Evolutionary conservation across 768 basidiomycete species (phyloP).

Genomic region (Cystobasidium ongulense): DNA sequence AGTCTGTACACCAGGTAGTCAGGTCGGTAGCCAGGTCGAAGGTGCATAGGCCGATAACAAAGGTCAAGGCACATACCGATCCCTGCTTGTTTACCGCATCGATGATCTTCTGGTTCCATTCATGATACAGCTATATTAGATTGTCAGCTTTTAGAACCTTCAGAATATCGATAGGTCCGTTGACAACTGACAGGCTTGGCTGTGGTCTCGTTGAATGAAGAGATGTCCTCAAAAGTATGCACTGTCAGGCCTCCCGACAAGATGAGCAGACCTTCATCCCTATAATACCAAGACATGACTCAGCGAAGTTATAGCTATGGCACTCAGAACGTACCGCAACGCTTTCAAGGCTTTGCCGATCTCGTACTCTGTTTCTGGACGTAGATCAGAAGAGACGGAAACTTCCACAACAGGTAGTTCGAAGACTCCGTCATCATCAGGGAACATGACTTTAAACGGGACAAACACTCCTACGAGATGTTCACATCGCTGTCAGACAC

Average conservation of each 20-base stretch:
- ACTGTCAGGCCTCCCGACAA: slow-evolving; percentile 63
- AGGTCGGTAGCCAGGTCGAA: slow-evolving; percentile 39
- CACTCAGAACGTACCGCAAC: slow-evolving; percentile 52
- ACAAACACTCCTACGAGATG: slow-evolving; percentile 68
- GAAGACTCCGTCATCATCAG: slow-evolving; percentile 45
- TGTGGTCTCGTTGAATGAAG: slow-evolving; percentile 13
- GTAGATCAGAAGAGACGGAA: slow-evolving; percentile 55
- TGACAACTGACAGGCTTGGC: slow-evolving; percentile 5
- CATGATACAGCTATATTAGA: slow-evolving; percentile 55
- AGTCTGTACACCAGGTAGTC: slow-evolving; percentile 41
- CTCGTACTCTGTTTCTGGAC: slow-evolving; percentile 58
- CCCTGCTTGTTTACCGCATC: slow-evolving; percentile 50
- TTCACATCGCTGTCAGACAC: too few species aligned
- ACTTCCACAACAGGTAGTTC: slow-evolving; percentile 61
- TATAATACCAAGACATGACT: slow-evolving; percentile 37
- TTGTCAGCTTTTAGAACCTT: slow-evolving; percentile 48
- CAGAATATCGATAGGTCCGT: background rate
- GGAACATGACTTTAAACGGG: slow-evolving; percentile 69
- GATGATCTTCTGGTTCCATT: slow-evolving; percentile 57
- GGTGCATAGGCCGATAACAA: background rate
- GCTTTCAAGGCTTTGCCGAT: slow-evolving; percentile 57
- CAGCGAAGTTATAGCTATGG: background rate
- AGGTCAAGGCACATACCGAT: slow-evolving; percentile 50
- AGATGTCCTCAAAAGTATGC: slow-evolving; percentile 53
- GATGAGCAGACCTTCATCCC: slow-evolving; percentile 60